Conservation (phyloP, 1,284 basidiomycete species). For the Trametes polyzona region DNA sequence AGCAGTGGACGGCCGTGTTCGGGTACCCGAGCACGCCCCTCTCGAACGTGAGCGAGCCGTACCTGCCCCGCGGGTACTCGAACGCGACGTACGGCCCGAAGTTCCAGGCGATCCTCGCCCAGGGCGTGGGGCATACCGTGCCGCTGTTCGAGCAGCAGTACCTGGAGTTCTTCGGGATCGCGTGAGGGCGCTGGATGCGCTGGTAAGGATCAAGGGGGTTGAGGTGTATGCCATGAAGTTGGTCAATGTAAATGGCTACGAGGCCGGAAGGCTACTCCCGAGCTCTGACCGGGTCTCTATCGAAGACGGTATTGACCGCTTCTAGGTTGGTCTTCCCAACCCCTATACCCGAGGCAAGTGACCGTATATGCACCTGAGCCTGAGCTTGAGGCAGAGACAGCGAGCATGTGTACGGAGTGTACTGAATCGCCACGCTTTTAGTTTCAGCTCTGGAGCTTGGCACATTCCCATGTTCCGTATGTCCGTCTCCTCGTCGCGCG, state of each 20-base stretch:
- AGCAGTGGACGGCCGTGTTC: slow-evolving; percentile 41
- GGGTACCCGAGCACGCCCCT: slow-evolving; percentile 44
- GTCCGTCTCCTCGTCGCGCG: not conserved
- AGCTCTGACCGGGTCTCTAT: too few relatives aligned
- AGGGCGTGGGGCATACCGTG: slow-evolving; percentile 47
- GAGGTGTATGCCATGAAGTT: too few relatives aligned
- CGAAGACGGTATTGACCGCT: too few relatives aligned
- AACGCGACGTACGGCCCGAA: slow-evolving; percentile 50
- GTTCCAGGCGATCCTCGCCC: slow-evolving; percentile 48
- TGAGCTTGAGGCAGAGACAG: too few relatives aligned
- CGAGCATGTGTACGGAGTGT: not conserved
- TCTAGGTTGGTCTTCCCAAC: too few relatives aligned
- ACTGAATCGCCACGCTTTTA: not conserved
- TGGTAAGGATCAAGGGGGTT: too few relatives aligned
- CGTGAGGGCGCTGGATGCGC: slow-evolving; percentile 1
- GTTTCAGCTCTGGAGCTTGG: not conserved
- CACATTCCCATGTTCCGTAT: not conserved
- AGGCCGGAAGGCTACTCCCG: too few relatives aligned
- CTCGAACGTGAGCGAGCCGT: slow-evolving; percentile 35
- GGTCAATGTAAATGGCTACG: too few relatives aligned
- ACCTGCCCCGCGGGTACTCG: slow-evolving; percentile 42
- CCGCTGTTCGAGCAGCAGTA: slow-evolving; percentile 27
- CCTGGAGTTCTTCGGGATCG: slow-evolving; percentile 24
- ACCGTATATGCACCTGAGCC: too few relatives aligned
- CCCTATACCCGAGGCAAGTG: too few relatives aligned